Conservation (phyloP, 441 rosid genomes). For the Gossypium armourianum region DNA sequence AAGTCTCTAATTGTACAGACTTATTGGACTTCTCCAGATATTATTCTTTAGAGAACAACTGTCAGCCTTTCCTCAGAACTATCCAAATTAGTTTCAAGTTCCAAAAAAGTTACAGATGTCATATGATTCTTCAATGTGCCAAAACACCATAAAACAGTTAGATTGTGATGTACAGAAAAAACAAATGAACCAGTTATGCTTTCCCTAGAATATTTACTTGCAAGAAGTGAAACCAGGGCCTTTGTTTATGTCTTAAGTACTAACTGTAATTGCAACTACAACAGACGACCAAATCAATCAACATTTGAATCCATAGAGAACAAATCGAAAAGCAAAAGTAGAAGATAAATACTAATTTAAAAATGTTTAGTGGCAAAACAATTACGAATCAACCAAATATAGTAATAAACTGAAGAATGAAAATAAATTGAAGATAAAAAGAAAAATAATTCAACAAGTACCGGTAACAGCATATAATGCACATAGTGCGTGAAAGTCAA, state of each 20-base stretch:
- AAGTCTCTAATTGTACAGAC: neutral
- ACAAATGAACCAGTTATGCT: neutral
- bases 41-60: neutral
- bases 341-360: neutral
- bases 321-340: neutral
- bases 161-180: neutral
- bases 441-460: conserved; percentile 23
- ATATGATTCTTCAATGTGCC: neutral
- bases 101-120: neutral
- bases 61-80: neutral
- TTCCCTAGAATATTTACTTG: neutral
- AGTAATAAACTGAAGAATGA: neutral
- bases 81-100: neutral
- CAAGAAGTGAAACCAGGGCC: neutral
- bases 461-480: conserved; percentile 96
- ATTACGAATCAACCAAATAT: neutral
- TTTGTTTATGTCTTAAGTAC: neutral
- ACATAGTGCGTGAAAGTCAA: conserved; percentile 68
- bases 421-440: neutral
- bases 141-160: neutral
- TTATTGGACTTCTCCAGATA: neutral
- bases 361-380: neutral
- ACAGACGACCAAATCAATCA: neutral
- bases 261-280: neutral
- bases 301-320: neutral